Conservation (phyloP, 1,284 basidiomycete genomes). For the Tylopilus sp. region DNA sequence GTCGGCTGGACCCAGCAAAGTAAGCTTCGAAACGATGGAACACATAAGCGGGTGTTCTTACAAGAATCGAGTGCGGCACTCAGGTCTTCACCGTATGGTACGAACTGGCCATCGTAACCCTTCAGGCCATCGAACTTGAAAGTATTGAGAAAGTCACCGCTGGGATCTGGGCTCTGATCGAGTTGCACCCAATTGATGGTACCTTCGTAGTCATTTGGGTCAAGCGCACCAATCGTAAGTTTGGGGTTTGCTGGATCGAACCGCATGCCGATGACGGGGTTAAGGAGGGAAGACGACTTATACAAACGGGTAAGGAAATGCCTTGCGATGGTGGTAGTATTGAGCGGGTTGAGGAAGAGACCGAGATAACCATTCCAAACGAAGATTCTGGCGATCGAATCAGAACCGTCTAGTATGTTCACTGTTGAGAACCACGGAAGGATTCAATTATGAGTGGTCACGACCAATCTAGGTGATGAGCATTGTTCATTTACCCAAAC, state of each 20-base stretch:
- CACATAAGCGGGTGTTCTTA: constrained; percentile 7
- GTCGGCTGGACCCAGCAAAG: constrained; percentile 11
- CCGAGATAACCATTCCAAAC: constrained; percentile 29
- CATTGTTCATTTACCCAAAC: constrained; percentile 17
- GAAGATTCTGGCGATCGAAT: background rate
- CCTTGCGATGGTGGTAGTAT: constrained; percentile 7
- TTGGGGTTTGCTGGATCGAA: constrained; percentile 31
- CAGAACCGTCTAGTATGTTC: constrained; percentile 23
- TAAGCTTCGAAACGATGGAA: background rate
- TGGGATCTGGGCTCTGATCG: constrained; percentile 17
- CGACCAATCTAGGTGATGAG: background rate
- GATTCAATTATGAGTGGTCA: background rate
- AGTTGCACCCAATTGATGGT: constrained; percentile 32
- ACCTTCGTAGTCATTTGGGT: constrained; percentile 34
- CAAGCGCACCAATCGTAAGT: constrained; percentile 32
- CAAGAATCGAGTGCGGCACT: constrained; percentile 26
- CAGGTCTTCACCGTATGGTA: constrained; percentile 19
- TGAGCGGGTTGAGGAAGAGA: constrained; percentile 25
- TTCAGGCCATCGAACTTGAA: constrained; percentile 32
- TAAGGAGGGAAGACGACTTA: constrained; percentile 24
- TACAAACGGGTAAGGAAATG: constrained; percentile 22
- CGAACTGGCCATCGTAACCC: constrained; percentile 28
- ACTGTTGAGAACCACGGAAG: constrained; percentile 9
- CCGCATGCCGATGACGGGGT: constrained; percentile 32
- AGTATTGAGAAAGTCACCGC: constrained; percentile 16